Base-by-base conservation (phyloP, 768 basidiomycete species). In the Leccinum disarticulatum region DNA sequence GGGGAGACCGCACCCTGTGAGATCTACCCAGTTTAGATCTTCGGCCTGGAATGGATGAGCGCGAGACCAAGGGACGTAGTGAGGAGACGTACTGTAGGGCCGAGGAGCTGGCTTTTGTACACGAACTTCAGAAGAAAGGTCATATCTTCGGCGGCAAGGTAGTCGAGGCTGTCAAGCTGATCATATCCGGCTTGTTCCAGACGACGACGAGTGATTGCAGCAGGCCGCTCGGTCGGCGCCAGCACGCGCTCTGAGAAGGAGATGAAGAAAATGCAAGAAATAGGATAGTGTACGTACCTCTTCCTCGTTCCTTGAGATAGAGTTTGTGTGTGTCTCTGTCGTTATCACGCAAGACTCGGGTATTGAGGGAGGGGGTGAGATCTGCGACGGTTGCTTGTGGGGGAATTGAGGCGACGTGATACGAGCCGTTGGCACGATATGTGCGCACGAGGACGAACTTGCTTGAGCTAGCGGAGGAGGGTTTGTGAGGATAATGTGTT, bases 161-260 rank as follows among this genome's bases (percentile, higher is more conserved):
- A 80, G 59, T 93, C 88, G 7, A 90, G 73, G 43, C 88, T 87
- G 70, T 99, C 96, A 17, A 83, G 81, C 22, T 85, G 81, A 53
- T 88, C 86, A 66, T 94, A 98, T 0, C 96, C 95, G 4, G 94
- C 93, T 70, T 96, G 93, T 64, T 90, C 86, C 61, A 98, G 77
- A 38, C 93, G 82, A 43, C 91, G 81, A 58, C 87, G 83, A 22
- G 96, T 89, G 60, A 97, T 93, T 36, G 85, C 83, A 2, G 93
- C 88, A 0, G 96, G 96, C 50, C 83, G 79, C 73, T 99, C 97
- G 1, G 86, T 86, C 19, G 84, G 83, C 8, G 85, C 86, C 57
- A 99, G 77, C 43, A 94, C 79, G 13, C 96, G 88, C 68, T 98
- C 95, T 96, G 68, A 59, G 50, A 30, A 31, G 31, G 51, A 47